phyloP scores from a whole-genome alignment of 2,329 filamentous ascomycete species.

The Pseudonectria buxi region DNA sequence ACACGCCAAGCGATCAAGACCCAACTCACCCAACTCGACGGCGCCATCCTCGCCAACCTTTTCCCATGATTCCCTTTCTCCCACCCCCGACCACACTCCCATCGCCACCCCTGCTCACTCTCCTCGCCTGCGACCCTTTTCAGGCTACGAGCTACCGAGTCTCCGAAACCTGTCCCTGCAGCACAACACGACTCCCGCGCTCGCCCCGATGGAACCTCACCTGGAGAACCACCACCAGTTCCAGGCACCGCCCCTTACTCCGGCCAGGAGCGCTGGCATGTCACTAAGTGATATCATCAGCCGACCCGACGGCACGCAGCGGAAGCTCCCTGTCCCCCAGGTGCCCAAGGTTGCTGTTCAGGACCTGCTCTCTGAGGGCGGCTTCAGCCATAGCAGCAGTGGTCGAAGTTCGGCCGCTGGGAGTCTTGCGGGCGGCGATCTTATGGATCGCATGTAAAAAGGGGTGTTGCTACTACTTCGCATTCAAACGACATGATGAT shows the following conservation, averaged over 20 bases:
- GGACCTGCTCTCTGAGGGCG: slow-evolving; percentile 66
- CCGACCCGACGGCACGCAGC: slow-evolving; percentile 75
- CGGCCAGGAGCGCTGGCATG: slow-evolving; percentile 56
- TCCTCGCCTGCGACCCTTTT: slow-evolving; percentile 76
- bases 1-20: slow-evolving; percentile 79
- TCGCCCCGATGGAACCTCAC: slow-evolving; percentile 54
- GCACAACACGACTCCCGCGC: slow-evolving; percentile 47
- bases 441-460: slow-evolving; percentile 48
- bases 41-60: slow-evolving; percentile 94
- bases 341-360: slow-evolving; percentile 85
- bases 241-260: slow-evolving; percentile 43
- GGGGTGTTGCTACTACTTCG: slow-evolving; percentile 14
- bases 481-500: slow-evolving; percentile 32
- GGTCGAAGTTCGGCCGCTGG: slow-evolving; percentile 71
- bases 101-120: slow-evolving; percentile 93
- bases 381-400: slow-evolving; percentile 54
- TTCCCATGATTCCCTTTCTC: slow-evolving; percentile 90
- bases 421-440: slow-evolving; percentile 67
- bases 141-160: slow-evolving; percentile 74
- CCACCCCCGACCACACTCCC: slow-evolving; percentile 97
- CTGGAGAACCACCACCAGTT: slow-evolving; percentile 38
- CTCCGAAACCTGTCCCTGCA: slow-evolving; percentile 59
- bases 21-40: slow-evolving; percentile 91
- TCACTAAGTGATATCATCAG: slow-evolving; percentile 91
- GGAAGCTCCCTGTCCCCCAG: slow-evolving; percentile 86